A percentile compares a stretch with the other conserved stretches of the same genome.
phyloP scores from a whole-genome alignment of 2,329 filamentous ascomycete genomes.

The Capronia epimyces region DNA sequence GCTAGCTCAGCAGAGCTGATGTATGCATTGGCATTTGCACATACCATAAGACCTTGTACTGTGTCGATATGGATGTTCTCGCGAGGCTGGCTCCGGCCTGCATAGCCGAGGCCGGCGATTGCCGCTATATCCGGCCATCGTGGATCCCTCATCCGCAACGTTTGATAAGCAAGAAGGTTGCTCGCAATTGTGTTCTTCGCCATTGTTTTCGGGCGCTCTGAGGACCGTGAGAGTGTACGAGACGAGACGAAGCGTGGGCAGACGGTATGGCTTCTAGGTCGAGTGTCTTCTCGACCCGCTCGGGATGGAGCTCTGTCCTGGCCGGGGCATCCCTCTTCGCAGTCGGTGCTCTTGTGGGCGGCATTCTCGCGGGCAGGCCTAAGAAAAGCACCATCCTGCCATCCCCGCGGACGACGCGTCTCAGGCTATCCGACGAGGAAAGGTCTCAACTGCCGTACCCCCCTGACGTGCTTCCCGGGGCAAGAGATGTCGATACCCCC shows the following conservation, averaged over 20 bases:
- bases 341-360: slow-evolving; percentile 11
- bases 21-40: too few relatives aligned
- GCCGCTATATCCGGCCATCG: neutral
- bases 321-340: slow-evolving; percentile 15
- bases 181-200: too few relatives aligned
- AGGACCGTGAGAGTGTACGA: neutral
- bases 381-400: slow-evolving; percentile 9
- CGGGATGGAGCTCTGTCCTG: slow-evolving; percentile 12
- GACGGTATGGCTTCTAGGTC: slow-evolving; percentile 7
- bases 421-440: slow-evolving; percentile 36
- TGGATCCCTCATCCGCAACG: neutral
- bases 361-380: slow-evolving; percentile 5
- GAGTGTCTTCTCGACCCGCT: neutral
- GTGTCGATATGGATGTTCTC: too few relatives aligned
- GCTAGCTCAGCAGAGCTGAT: too few relatives aligned
- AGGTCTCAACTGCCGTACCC: slow-evolving; percentile 56
- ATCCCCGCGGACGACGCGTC: slow-evolving; percentile 36
- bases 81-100: too few relatives aligned
- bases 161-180: neutral
- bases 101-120: neutral
- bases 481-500: slow-evolving; percentile 54
- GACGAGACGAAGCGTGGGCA: too few relatives aligned
- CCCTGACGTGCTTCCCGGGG: slow-evolving; percentile 63
- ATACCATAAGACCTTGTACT: too few relatives aligned
- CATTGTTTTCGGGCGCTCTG: neutral